These are phyloP conservation scores for Xerocomellus chrysenteron DNA, from an alignment of 768 basidiomycete species.

Conservation along the genomic window DNA sequence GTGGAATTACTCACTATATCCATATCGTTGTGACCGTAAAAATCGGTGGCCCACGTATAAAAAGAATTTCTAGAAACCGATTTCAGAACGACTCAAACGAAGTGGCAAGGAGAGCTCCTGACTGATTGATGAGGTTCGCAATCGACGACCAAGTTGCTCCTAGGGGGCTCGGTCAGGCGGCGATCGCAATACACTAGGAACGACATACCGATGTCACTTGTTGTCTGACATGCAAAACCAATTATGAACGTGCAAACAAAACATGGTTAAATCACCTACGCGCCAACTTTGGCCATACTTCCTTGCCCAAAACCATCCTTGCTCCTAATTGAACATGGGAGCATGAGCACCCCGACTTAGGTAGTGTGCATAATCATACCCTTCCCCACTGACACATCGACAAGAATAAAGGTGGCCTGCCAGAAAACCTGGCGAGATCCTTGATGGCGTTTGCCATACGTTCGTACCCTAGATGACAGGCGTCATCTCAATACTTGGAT, in stretches of 20 bases:
- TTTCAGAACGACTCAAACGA: not conserved
- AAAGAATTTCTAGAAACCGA: slow-evolving; percentile 56
- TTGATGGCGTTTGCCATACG: slow-evolving; percentile 61
- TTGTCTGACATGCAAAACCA: slow-evolving; percentile 39
- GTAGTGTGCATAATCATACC: slow-evolving; percentile 35
- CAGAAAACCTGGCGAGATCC: slow-evolving; percentile 44
- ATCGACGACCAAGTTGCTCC: slow-evolving; percentile 52
- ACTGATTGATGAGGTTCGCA: slow-evolving; percentile 56
- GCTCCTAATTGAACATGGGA: slow-evolving; percentile 39
- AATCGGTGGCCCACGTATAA: slow-evolving; percentile 59
- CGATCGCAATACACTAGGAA: not conserved
- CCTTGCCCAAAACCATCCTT: slow-evolving; percentile 65
- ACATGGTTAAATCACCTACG: slow-evolving; percentile 35
- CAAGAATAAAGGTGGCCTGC: slow-evolving; percentile 54
- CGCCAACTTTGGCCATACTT: slow-evolving; percentile 65
- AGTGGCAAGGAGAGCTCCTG: not conserved
- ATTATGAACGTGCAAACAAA: not conserved
- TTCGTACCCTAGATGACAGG: slow-evolving; percentile 46
- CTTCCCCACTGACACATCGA: slow-evolving; percentile 71
- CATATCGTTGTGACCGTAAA: slow-evolving; percentile 68
- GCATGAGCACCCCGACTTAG: not conserved
- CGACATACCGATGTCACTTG: slow-evolving; percentile 45
- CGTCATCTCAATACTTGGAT: not conserved
- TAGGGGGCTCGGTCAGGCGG: slow-evolving; percentile 14
- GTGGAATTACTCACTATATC: slow-evolving; percentile 49